Conservation (phyloP, 2,329 filamentous ascomycete genomes). For the Davidsoniella australis region DNA sequence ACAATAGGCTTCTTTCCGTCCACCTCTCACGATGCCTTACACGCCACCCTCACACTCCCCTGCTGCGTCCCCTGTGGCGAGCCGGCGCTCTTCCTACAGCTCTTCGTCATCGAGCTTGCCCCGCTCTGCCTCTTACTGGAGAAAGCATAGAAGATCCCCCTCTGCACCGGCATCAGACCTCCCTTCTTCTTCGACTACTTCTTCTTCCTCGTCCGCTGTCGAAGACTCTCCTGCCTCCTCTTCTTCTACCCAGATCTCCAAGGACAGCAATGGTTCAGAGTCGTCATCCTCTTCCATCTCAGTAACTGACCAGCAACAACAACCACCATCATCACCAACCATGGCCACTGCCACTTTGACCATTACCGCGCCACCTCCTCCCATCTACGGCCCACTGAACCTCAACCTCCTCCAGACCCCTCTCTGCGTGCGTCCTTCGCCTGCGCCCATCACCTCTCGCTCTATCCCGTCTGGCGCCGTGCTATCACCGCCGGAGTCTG, state of each 20-base stretch:
- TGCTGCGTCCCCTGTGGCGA: conserved; percentile 39
- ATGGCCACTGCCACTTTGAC: conserved; percentile 12
- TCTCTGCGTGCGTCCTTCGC: conserved; percentile 61
- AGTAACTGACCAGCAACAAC: not conserved
- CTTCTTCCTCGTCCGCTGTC: conserved; percentile 2
- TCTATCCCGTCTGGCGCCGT: conserved; percentile 69
- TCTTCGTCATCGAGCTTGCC: conserved; percentile 37
- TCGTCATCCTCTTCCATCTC: conserved; percentile 6
- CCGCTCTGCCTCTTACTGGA: conserved; percentile 48
- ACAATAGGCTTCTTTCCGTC: not conserved
- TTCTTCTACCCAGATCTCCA: conserved; percentile 4
- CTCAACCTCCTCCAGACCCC: conserved; percentile 25
- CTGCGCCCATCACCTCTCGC: conserved; percentile 59
- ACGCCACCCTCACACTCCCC: conserved; percentile 60
- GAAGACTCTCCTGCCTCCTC: not conserved
- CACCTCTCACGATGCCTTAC: conserved; percentile 51
- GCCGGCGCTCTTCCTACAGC: conserved; percentile 38
- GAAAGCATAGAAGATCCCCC: conserved; percentile 42
- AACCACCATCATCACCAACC: conserved; percentile 7
- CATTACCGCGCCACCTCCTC: conserved; percentile 8
- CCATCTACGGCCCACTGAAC: conserved; percentile 7
- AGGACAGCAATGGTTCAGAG: conserved; percentile 8
- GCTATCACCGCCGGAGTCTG: conserved; percentile 81
- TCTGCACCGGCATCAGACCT: conserved; percentile 19
- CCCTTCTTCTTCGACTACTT: conserved; percentile 6